Conservation (phyloP, 2,329 filamentous ascomycete genomes). For the Pyrenochaeta sp. region DNA sequence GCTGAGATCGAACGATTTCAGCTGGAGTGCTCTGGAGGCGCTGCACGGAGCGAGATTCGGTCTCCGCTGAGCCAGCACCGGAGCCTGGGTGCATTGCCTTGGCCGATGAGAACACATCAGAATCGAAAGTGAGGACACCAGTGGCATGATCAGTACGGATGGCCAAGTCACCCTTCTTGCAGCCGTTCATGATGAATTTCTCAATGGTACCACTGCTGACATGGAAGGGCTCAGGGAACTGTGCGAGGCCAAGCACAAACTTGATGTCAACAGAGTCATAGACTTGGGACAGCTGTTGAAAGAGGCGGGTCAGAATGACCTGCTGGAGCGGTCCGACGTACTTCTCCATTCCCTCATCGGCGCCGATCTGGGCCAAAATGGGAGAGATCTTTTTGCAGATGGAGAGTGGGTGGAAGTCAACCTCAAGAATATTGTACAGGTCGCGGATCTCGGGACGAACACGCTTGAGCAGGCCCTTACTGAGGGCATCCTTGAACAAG, state of each 20-base stretch:
- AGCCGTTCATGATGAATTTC: constrained; percentile 99
- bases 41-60: constrained; percentile 84
- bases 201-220: constrained; percentile 90
- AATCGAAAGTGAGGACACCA: constrained; percentile 95
- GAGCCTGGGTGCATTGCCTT: constrained; percentile 90
- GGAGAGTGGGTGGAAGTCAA: constrained; percentile 97
- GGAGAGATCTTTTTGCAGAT: constrained; percentile 99
- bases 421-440: constrained; percentile 97
- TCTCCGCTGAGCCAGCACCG: constrained; percentile 85
- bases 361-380: constrained; percentile 91
- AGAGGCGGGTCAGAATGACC: constrained; percentile 96
- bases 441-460: constrained; percentile 94
- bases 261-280: constrained; percentile 96
- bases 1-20: constrained; percentile 94
- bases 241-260: constrained; percentile 91
- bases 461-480: constrained; percentile 92
- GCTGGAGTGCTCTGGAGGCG: constrained; percentile 96
- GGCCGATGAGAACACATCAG: constrained; percentile 95
- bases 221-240: constrained; percentile 97
- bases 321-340: constrained; percentile 96
- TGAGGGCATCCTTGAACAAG: constrained; percentile 94
- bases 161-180: constrained; percentile 98
- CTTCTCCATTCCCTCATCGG: constrained; percentile 94
- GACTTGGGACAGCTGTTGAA: constrained; percentile 98
- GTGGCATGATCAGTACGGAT: constrained; percentile 97